These are phyloP conservation scores for Starmera pachycereana DNA, from an alignment of 805 yeast species.

Conservation along the genomic window DNA sequence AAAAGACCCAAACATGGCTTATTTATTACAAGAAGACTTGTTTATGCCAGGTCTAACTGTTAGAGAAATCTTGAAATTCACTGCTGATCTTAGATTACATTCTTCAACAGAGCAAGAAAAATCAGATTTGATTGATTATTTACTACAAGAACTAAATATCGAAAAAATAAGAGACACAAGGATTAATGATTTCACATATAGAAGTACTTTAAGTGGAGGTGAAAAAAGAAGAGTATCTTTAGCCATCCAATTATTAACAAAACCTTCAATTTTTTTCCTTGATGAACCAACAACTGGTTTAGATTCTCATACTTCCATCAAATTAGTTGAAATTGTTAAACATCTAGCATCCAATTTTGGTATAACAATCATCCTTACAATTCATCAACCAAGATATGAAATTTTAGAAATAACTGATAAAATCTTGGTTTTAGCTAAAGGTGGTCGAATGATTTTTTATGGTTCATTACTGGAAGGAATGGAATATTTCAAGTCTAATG, in stretches of 20 bases:
- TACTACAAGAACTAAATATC: slow-evolving; percentile 56
- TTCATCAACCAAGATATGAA: slow-evolving; percentile 81
- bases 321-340: slow-evolving; percentile 51
- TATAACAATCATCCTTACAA: slow-evolving; percentile 62
- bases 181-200: slow-evolving; percentile 42
- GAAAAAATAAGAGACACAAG: slow-evolving; percentile 50
- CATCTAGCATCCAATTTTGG: slow-evolving; percentile 46
- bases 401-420: slow-evolving; percentile 60
- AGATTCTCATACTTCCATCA: slow-evolving; percentile 67
- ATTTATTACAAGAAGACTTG: slow-evolving; percentile 68
- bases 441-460: slow-evolving; percentile 38
- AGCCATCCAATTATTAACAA: slow-evolving; percentile 67
- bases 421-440: slow-evolving; percentile 58
- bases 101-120: slow-evolving; percentile 34
- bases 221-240: slow-evolving; percentile 70
- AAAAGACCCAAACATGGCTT: slow-evolving; percentile 28
- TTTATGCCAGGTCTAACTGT: slow-evolving; percentile 65
- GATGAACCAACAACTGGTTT: slow-evolving; percentile 89
- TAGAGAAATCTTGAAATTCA: slow-evolving; percentile 55
- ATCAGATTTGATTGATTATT: slow-evolving; percentile 39
- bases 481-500: slow-evolving; percentile 37
- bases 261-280: slow-evolving; percentile 65
- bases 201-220: slow-evolving; percentile 68
- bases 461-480: slow-evolving; percentile 38
- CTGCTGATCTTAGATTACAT: slow-evolving; percentile 63